Evolutionary conservation across 164 flowering plant species (phyloP).

Genomic region (Annona cherimola): DNA sequence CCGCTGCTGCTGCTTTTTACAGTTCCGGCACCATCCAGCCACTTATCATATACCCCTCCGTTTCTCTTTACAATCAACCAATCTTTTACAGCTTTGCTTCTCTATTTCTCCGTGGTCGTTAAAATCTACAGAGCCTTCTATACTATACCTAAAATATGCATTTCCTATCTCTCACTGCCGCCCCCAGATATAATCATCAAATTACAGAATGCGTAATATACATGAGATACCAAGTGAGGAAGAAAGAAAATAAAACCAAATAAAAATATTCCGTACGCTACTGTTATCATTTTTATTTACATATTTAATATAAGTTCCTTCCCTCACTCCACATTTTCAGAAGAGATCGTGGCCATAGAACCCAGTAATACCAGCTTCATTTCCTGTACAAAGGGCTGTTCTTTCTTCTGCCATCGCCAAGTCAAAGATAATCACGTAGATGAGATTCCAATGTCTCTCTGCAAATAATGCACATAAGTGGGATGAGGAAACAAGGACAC

Average conservation of each 20-base stretch:
- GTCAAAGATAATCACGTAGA: slow-evolving; percentile 23
- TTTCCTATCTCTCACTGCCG: neutral
- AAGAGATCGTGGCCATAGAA: neutral
- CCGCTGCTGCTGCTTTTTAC: neutral
- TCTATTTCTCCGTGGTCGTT: neutral
- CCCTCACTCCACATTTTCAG: neutral
- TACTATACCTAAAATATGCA: neutral
- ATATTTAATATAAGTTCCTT: neutral
- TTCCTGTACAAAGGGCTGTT: slow-evolving; percentile 37
- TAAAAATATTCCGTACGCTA: neutral
- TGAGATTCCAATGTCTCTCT: slow-evolving; percentile 49
- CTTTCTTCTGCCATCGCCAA: neutral
- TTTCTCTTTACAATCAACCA: neutral
- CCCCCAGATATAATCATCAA: neutral
- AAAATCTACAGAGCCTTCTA: neutral
- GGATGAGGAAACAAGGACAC: neutral
- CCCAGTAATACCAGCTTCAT: slow-evolving; percentile 19
- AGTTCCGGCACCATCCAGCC: neutral
- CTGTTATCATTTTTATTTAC: slow-evolving; percentile 8
- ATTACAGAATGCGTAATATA: slow-evolving; percentile 3
- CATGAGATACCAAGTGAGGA: neutral
- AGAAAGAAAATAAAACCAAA: too few relatives aligned
- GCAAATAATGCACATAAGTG: slow-evolving; percentile 11
- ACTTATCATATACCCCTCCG: neutral
- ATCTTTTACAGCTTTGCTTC: neutral